Base-by-base conservation (phyloP, 352 stramenopile species). In the Phytopythium montanum region DNA sequence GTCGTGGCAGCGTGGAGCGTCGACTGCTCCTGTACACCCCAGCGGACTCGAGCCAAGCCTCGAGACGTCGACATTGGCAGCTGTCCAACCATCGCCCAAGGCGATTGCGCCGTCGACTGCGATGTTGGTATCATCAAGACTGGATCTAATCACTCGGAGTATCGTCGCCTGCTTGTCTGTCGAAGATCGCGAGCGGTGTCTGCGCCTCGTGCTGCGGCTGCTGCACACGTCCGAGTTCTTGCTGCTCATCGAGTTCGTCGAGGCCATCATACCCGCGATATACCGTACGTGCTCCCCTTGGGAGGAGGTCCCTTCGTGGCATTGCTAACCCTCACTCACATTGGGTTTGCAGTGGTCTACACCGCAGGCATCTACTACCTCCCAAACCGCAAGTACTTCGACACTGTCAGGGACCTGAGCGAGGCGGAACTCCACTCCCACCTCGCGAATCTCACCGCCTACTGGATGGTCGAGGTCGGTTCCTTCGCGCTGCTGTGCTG, bases 381-480 rank as follows among this genome's bases (percentile, higher is more conserved):
- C 19, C 63, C 67, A 16, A 68, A 74, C 46, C 45, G 51, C 10
- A 16, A 56, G 10, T 74, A 60, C 53, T 69, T 71, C 45, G 26
- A 48, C n/a, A 49, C 64, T 28, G 42, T 74, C 21, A 50, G 60
- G 13, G 57, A 49, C 5, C 9, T 62, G 4, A 59, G 68, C 49
- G 50, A 59, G 4, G 48, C 29, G 0, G 58, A 54, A 5, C 45
- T 71, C 8, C 21, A 56, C 45, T 9, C 68, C 38, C 18, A 58
- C 63, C 33, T 39, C 73, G 34, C 34, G 64, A 4, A n/a, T n/a
- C n/a, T n/a, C n/a, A n/a, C n/a, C n/a, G n/a, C n/a, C n/a, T 75
- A 79, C 60, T 68, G 62, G 6, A 13, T 62, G 5, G 59, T 85
- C 1, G 72, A 80, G 57, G 21, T 73, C n/a, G 49, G 56, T 16